Evolutionary conservation across 2,329 filamentous ascomycete genomes (phyloP), one percentile per base, ranked within the genome.

Genomic region (Madurella mycetomatis): DNA sequence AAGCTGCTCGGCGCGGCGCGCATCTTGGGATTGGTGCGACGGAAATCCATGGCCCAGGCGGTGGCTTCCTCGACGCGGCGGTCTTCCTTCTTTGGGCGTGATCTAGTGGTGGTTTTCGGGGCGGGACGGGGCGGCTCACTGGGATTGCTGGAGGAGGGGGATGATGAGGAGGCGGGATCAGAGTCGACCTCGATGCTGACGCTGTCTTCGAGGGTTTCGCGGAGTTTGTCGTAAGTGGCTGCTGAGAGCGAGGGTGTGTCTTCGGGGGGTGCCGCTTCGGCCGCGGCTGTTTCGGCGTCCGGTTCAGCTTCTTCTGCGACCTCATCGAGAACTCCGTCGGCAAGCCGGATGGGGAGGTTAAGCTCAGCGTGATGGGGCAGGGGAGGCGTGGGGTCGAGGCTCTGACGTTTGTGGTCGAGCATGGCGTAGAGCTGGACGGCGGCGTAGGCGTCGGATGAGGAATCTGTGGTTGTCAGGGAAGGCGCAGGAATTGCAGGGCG

Each of bases 391-490:
- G 90, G 90, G 12, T 81, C 70, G 57, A 96, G 74, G 7, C 75
- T 73, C 61, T 81, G 76, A 15, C 92, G 79, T 63, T 87, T 82
- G 47, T 80, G 72, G 54, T 96, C 86, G 43, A 96, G 73, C 1
- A 80, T 77, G 56, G 89, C 76, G 64, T 83, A 95, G 1, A 96
- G 73, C 53, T 89, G 86, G 11, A 87, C 71, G 42, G 85, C 82
- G 55, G 88, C 90, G 66, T 96, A 96, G 0, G 90, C 87, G 68
- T 95, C 90, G 1, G 88, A 85, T 12, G 90, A 90, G 9, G 89
- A 84, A 69, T 92, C 85, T 88, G 62, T 19, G 40, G 16, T 58
- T 48, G 60, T 70, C 30, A 69, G 69, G 62, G 49, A 64, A 53
- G 43, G 55, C 57, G 41, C 62, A 65, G 8, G 2, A 9, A 9